A percentile compares a stretch with the other conserved stretches of the same genome.
These are phyloP conservation scores for Suillus paluster DNA, from an alignment of 768 basidiomycete species.

Conservation along the genomic window DNA sequence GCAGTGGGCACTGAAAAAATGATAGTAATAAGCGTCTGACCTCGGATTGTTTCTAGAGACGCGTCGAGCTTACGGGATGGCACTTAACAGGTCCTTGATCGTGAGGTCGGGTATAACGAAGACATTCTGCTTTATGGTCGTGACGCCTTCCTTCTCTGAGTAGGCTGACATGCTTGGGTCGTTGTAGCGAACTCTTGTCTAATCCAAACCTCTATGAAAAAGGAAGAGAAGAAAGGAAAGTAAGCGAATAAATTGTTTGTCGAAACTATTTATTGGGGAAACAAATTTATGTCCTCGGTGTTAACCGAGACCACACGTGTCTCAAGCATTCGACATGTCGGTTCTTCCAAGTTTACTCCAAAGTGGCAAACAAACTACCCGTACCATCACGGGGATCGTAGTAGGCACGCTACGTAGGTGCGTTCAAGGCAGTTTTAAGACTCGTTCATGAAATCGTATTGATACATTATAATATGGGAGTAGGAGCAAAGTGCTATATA, in stretches of 20 bases:
- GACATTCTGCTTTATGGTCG: constrained; percentile 56
- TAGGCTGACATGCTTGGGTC: constrained; percentile 24
- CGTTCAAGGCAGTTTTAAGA: no score
- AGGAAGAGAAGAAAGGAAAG: no score
- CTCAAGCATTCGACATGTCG: no score
- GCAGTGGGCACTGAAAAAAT: constrained; percentile 68
- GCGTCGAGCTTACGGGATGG: constrained; percentile 69
- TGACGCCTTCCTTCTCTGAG: constrained; percentile 17
- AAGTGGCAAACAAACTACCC: no score
- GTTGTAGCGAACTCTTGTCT: constrained; percentile 8
- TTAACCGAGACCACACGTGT: constrained; percentile 34
- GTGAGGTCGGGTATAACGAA: constrained; percentile 80
- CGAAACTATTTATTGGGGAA: no score
- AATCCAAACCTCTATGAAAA: constrained; percentile 2
- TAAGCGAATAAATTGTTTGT: no score
- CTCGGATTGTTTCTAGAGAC: constrained; percentile 4
- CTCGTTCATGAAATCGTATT: not conserved
- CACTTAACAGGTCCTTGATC: constrained; percentile 83
- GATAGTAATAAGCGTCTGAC: constrained; percentile 8
- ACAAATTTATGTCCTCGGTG: constrained; percentile 23
- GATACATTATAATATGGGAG: not conserved
- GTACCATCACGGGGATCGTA: no score
- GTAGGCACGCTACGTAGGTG: no score
- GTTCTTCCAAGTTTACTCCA: no score
- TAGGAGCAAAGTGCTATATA: not conserved